Percentiles rank a stretch among this genome's conserved stretches.
Conservation (phyloP, 805 yeast genomes). For the Suhomyces sp. region DNA sequence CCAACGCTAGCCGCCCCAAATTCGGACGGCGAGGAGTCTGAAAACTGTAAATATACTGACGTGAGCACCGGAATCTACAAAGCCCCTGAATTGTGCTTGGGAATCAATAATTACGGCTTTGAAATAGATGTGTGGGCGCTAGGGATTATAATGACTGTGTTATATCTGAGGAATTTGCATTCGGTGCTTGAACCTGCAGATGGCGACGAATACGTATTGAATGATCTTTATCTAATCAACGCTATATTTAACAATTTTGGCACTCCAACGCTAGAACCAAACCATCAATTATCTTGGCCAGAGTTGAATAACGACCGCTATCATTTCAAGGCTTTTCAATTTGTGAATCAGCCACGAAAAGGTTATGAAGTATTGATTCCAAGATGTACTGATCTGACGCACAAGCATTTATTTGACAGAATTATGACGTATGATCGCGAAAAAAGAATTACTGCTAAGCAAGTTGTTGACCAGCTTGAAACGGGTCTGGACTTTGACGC, state of each 20-base stretch:
- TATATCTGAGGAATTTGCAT: constrained; percentile 37
- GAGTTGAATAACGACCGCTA: constrained; percentile 29
- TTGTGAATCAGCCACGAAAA: constrained; percentile 12
- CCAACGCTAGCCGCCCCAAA: neutral
- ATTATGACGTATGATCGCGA: constrained; percentile 7
- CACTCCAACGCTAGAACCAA: constrained; percentile 41
- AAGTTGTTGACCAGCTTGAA: neutral
- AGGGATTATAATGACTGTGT: constrained; percentile 58
- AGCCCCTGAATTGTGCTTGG: constrained; percentile 72
- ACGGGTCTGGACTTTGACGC: neutral
- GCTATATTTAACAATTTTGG: constrained; percentile 59
- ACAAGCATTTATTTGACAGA: constrained; percentile 1
- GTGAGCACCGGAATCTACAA: constrained; percentile 67
- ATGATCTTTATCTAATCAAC: constrained; percentile 59
- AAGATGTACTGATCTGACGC: constrained; percentile 17
- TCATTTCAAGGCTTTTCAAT: constrained; percentile 29
- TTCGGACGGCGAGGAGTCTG: constrained; percentile 36
- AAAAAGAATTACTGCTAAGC: neutral
- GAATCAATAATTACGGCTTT: constrained; percentile 49
- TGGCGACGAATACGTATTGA: constrained; percentile 36
- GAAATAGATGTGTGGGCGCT: constrained; percentile 72
- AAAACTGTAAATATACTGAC: constrained; percentile 44
- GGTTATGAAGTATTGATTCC: constrained; percentile 33
- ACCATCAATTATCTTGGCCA: constrained; percentile 30
- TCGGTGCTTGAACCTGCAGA: constrained; percentile 36